These are phyloP conservation scores for Paecilomyces sp. DNA, from an alignment of 2,329 filamentous ascomycete species.

Conservation along the genomic window DNA sequence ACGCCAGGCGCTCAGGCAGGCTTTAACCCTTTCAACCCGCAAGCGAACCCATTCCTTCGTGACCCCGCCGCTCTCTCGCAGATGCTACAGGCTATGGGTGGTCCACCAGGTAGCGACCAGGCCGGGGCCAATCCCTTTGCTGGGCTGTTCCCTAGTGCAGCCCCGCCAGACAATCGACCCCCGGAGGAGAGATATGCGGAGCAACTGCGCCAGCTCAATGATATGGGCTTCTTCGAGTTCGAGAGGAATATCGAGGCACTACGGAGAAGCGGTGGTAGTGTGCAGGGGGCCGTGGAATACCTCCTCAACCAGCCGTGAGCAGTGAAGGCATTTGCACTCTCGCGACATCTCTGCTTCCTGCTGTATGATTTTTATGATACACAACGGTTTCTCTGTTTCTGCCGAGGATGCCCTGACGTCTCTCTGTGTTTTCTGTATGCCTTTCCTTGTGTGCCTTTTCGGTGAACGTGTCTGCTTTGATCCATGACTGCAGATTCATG, in stretches of 20 bases:
- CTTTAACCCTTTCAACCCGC: slow-evolving; percentile 39
- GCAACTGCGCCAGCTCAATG: slow-evolving; percentile 87
- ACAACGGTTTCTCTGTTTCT: slow-evolving; percentile 1
- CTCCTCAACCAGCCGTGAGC: slow-evolving; percentile 27
- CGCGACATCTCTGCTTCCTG: slow-evolving; percentile 5
- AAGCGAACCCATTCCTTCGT: slow-evolving; percentile 50
- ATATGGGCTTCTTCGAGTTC: slow-evolving; percentile 98
- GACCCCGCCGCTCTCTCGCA: slow-evolving; percentile 53
- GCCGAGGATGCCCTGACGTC: neutral
- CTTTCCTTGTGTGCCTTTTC: neutral
- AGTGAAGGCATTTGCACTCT: neutral
- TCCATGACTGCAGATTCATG: neutral
- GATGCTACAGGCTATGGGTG: slow-evolving; percentile 47
- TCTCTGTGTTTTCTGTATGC: neutral
- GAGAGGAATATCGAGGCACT: slow-evolving; percentile 86
- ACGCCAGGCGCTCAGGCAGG: slow-evolving; percentile 30
- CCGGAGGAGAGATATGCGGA: slow-evolving; percentile 90
- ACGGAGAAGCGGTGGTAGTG: slow-evolving; percentile 81
- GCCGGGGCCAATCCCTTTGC: slow-evolving; percentile 37
- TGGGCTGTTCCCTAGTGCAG: slow-evolving; percentile 46
- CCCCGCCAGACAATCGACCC: slow-evolving; percentile 72
- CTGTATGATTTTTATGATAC: slow-evolving; percentile 5
- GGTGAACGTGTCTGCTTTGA: neutral
- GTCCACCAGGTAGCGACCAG: slow-evolving; percentile 20
- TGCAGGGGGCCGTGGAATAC: slow-evolving; percentile 63